A percentile compares a stretch with the other conserved stretches of the same genome.
Conservation (phyloP, 2,329 filamentous ascomycete species). For the Ceratocystis diversiconidia region DNA sequence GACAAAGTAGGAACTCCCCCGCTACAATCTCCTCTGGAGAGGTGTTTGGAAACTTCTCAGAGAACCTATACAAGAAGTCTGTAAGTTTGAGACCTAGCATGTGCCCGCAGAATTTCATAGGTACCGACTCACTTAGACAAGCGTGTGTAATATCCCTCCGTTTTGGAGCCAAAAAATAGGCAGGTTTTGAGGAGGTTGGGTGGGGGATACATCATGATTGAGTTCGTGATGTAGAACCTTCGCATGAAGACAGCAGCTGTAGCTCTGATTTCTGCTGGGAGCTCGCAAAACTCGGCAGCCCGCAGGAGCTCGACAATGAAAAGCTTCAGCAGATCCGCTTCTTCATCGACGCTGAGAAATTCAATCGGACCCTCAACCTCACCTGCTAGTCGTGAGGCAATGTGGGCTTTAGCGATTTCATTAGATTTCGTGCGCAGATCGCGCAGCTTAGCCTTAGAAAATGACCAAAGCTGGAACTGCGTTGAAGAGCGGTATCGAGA, state of each 20-base stretch:
- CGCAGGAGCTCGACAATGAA: slow-evolving; percentile 50
- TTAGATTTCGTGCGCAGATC: slow-evolving; percentile 68
- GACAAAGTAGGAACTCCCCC: slow-evolving; percentile 83
- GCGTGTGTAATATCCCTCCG: slow-evolving; percentile 67
- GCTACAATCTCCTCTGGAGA: slow-evolving; percentile 72
- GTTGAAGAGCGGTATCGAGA: slow-evolving; percentile 79
- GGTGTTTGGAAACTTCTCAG: slow-evolving; percentile 52
- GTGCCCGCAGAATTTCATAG: no score
- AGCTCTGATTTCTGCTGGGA: slow-evolving; percentile 28
- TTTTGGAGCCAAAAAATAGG: slow-evolving; percentile 86
- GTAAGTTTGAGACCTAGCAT: not conserved
- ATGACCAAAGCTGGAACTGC: slow-evolving; percentile 88
- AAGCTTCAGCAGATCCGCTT: slow-evolving; percentile 65
- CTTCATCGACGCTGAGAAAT: slow-evolving; percentile 71
- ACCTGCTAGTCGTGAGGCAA: slow-evolving; percentile 34
- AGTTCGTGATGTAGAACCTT: slow-evolving; percentile 92
- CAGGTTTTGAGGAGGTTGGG: slow-evolving; percentile 79
- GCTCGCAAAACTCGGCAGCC: slow-evolving; percentile 36
- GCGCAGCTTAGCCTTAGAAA: slow-evolving; percentile 57
- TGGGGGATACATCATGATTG: slow-evolving; percentile 89
- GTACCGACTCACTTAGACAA: slow-evolving; percentile 28
- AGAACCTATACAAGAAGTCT: slow-evolving; percentile 35
- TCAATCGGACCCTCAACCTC: slow-evolving; percentile 31
- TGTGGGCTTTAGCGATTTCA: slow-evolving; percentile 51
- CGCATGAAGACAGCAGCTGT: slow-evolving; percentile 83